Percentiles rank a stretch among this genome's conserved stretches.
Conservation (phyloP, 345 rosid species). For the Tarenaya hassleriana region DNA sequence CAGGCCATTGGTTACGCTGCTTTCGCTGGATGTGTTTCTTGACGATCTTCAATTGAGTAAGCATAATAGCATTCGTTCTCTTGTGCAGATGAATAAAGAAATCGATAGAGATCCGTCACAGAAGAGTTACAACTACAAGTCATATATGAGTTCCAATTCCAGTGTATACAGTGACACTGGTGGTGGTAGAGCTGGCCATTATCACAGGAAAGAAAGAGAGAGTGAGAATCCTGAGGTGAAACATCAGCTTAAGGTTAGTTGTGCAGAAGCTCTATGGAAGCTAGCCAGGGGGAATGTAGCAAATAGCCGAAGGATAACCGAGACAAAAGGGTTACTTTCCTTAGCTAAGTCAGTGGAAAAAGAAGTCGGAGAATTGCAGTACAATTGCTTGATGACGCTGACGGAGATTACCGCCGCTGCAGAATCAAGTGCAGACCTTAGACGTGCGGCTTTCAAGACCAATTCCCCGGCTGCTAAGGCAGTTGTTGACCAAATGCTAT, state of each 20-base stretch:
- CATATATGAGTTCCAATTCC: constrained; percentile 36
- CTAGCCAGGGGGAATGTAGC: constrained; percentile 63
- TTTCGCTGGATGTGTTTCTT: constrained; percentile 54
- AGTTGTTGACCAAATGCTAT: constrained; percentile 70
- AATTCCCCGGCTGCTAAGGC: constrained; percentile 90
- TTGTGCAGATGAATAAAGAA: constrained; percentile 69
- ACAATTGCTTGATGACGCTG: constrained; percentile 83
- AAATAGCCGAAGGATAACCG: constrained; percentile 70
- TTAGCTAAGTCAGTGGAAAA: constrained; percentile 75
- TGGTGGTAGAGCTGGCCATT: constrained; percentile 33
- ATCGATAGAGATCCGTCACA: constrained; percentile 25
- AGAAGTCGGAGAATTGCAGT: constrained; percentile 59
- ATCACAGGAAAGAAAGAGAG: constrained; percentile 59
- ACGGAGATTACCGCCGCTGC: constrained; percentile 84
- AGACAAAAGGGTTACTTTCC: constrained; percentile 89
- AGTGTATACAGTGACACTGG: constrained; percentile 34
- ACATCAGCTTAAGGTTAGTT: constrained; percentile 49
- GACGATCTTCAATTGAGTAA: constrained; percentile 51
- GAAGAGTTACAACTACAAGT: constrained; percentile 33
- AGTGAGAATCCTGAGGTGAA: constrained; percentile 61
- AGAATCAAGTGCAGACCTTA: constrained; percentile 59
- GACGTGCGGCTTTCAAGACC: constrained; percentile 73
- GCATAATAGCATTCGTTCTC: constrained; percentile 63
- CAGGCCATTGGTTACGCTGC: constrained; percentile 66
- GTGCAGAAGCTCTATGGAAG: constrained; percentile 81